These are phyloP conservation scores for Myochromella boudieri DNA, from an alignment of 768 basidiomycete species.

Conservation along the genomic window DNA sequence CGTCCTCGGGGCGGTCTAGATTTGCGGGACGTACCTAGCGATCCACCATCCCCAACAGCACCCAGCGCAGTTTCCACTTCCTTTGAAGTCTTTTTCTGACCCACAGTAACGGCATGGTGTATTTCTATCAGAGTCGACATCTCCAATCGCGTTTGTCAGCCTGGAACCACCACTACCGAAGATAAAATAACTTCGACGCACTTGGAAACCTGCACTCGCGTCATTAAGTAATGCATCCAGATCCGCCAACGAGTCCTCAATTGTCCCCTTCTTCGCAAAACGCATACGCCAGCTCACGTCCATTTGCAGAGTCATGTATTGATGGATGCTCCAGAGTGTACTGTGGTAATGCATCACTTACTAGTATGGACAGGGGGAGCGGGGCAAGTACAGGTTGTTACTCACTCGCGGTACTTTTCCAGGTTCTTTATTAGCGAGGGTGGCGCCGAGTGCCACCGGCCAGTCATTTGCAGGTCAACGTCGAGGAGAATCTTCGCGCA, in stretches of 20 bases:
- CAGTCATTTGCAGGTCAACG: conserved; percentile 11
- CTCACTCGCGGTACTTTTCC: conserved; percentile 14
- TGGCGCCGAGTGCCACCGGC: conserved; percentile 13
- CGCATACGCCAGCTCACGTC: conserved; percentile 12
- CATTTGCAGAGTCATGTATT: conserved; percentile 5
- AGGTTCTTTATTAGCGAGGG: conserved; percentile 9
- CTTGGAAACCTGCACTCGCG: conserved; percentile 12
- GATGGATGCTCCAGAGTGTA: conserved; percentile 11
- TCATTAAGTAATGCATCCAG: conserved; percentile 11
- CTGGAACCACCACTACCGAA: neutral
- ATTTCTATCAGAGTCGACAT: conserved; percentile 16
- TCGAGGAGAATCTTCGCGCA: conserved; percentile 6
- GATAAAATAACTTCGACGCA: neutral
- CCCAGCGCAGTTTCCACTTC: too few species aligned
- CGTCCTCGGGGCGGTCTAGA: too few species aligned
- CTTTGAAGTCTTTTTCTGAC: neutral
- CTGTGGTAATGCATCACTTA: too few species aligned
- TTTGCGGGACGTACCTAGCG: neutral
- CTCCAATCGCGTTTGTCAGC: neutral
- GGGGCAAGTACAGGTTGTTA: too few species aligned
- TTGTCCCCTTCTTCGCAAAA: conserved; percentile 9
- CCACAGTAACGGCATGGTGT: conserved; percentile 9
- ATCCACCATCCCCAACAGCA: too few species aligned
- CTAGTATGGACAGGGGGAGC: too few species aligned
- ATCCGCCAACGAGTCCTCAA: conserved; percentile 8